phyloP scores from a whole-genome alignment of 2,329 filamentous ascomycete species.

The Monosporascus cannonballus region DNA sequence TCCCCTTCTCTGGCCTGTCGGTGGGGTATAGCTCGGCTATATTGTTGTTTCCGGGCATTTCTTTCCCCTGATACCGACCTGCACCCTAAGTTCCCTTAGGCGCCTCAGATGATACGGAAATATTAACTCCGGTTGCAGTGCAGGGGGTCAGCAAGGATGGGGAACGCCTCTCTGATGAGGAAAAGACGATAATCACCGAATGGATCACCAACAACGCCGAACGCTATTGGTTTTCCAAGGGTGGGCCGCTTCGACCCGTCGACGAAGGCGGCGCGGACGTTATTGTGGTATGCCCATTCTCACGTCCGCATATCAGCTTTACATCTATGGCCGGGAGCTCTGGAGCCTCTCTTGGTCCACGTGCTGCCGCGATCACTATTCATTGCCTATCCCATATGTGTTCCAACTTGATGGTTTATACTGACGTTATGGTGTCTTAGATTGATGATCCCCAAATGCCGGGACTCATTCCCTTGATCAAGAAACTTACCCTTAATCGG shows the following conservation, averaged over 20 bases:
- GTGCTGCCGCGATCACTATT: too few species aligned
- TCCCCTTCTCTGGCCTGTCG: too few species aligned
- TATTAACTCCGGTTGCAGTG: conserved; percentile 30
- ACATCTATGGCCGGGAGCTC: too few species aligned
- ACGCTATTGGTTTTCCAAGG: conserved; percentile 65
- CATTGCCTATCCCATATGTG: too few species aligned
- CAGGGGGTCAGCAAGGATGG: conserved; percentile 67
- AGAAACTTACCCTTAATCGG: conserved; percentile 61
- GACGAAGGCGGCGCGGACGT: conserved; percentile 69
- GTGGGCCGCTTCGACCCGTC: conserved; percentile 59
- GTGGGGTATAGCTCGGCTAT: too few species aligned
- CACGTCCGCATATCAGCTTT: too few species aligned
- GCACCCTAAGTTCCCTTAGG: too few species aligned
- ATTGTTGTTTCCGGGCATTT: too few species aligned
- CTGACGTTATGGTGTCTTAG: conserved; percentile 22
- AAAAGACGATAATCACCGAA: conserved; percentile 56
- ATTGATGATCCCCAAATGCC: conserved; percentile 86
- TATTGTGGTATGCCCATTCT: conserved; percentile 47
- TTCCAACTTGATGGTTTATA: not conserved
- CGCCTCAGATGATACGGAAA: not conserved
- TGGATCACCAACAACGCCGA: conserved; percentile 72
- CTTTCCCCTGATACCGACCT: too few species aligned
- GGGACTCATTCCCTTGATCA: conserved; percentile 68
- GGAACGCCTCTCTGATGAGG: conserved; percentile 56
- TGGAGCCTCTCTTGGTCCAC: too few species aligned